A percentile compares a stretch with the other conserved stretches of the same genome.
Evolutionary conservation across 345 rosid genomes (phyloP).

Genomic region (Dipteronia sinensis): DNA sequence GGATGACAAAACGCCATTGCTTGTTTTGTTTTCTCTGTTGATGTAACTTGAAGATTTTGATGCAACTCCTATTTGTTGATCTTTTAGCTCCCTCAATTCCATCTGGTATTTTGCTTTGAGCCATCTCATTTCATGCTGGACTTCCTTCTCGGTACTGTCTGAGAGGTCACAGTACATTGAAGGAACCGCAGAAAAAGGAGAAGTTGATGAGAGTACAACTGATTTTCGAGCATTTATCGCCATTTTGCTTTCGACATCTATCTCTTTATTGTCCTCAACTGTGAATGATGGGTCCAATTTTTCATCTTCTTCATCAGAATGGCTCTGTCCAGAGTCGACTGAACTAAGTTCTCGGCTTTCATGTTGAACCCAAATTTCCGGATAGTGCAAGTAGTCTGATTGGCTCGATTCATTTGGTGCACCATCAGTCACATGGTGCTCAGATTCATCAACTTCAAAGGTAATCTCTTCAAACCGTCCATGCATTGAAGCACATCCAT

Average conservation of each 20-base stretch:
- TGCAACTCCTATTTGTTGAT: conserved; percentile 45
- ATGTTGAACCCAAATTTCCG: conserved; percentile 67
- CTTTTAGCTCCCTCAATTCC: conserved; percentile 55
- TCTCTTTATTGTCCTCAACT: conserved; percentile 22
- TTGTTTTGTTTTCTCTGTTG: conserved; percentile 27
- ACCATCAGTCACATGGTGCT: conserved; percentile 35
- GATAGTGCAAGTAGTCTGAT: conserved; percentile 34
- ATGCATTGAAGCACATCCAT: conserved; percentile 75
- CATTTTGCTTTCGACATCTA: conserved; percentile 28
- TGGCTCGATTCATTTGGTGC: conserved; percentile 31
- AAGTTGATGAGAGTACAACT: conserved; percentile 27
- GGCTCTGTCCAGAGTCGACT: conserved; percentile 50
- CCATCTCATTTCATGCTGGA: conserved; percentile 68
- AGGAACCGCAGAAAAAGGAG: conserved; percentile 36
- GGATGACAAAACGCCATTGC: conserved; percentile 16
- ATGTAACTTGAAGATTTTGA: conserved; percentile 27
- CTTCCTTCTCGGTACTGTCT: conserved; percentile 41
- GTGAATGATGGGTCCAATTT: conserved; percentile 33
- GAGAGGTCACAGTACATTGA: conserved; percentile 32
- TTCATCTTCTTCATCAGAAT: conserved; percentile 61
- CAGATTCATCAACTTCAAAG: conserved; percentile 50
- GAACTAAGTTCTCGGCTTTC: conserved; percentile 79
- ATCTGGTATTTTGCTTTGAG: conserved; percentile 63
- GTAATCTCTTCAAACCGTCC: conserved; percentile 87
- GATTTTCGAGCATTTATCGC: conserved; percentile 32